Conservation (phyloP, 257 asterid species). For the Paraleonurus japonicus region DNA sequence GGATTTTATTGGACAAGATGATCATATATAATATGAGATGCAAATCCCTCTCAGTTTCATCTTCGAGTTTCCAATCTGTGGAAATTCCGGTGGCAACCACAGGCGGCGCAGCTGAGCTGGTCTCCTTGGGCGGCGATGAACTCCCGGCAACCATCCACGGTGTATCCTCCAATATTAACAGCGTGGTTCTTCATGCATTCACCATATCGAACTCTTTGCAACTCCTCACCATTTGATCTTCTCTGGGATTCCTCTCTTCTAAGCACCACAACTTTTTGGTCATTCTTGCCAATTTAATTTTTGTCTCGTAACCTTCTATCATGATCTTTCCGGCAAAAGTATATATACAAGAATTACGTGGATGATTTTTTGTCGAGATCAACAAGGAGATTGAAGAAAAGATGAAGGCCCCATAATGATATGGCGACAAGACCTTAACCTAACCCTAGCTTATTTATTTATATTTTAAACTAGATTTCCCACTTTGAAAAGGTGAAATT, state of each 20-base stretch:
- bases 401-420: background rate
- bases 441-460: conserved; percentile 21
- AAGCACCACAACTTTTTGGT: conserved; percentile 12
- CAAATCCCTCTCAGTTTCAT: conserved; percentile 18
- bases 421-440: background rate
- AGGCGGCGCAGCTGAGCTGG: conserved; percentile 53
- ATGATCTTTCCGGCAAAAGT: background rate
- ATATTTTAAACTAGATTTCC: background rate
- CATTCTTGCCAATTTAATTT: conserved; percentile 18
- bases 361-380: background rate
- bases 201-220: conserved; percentile 25
- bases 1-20: no score
- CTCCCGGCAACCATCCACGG: conserved; percentile 57
- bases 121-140: conserved; percentile 44
- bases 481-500: conserved; percentile 9
- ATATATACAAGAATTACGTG: background rate
- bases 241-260: background rate
- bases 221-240: background rate
- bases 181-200: conserved; percentile 58
- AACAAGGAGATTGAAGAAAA: background rate
- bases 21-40: no score
- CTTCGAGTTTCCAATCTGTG: conserved; percentile 35
- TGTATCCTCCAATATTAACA: conserved; percentile 50
- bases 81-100: conserved; percentile 59
- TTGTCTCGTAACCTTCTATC: background rate